A percentile compares a stretch with the other conserved stretches of the same genome.
Conservation (phyloP, 2,329 filamentous ascomycete genomes). For the Septoria petroselini region DNA sequence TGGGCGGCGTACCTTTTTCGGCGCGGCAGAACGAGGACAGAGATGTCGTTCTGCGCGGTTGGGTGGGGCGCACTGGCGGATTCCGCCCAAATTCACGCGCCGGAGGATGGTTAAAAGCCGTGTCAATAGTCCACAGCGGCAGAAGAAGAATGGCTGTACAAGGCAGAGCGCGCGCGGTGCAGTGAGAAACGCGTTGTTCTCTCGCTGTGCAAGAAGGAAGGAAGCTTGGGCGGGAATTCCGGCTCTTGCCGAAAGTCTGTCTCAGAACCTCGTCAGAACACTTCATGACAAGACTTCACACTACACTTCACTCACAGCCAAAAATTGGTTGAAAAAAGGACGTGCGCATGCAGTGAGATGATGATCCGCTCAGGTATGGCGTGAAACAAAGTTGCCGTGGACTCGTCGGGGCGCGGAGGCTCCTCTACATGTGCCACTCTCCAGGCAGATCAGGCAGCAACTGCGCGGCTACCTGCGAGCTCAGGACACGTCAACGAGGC, state of each 20-base stretch:
- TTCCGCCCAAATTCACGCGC: conserved; percentile 10
- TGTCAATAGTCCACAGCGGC: too few species aligned
- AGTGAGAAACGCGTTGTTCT: conserved; percentile 1
- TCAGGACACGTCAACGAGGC: too few species aligned
- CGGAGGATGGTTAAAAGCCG: conserved; percentile 10
- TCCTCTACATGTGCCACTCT: too few species aligned
- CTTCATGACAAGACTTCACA: background rate
- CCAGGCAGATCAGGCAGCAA: too few species aligned
- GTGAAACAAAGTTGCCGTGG: too few species aligned
- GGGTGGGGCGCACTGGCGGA: background rate
- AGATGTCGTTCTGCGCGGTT: background rate
- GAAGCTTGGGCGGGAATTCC: conserved; percentile 6
- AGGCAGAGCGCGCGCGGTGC: background rate
- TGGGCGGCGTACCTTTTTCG: conserved; percentile 4
- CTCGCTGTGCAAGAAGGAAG: background rate
- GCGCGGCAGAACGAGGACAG: background rate
- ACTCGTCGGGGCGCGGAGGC: too few species aligned
- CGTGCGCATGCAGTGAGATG: too few species aligned
- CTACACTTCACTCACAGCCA: background rate
- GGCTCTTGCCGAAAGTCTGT: conserved; percentile 4
- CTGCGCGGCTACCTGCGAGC: too few species aligned
- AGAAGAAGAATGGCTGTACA: conserved; percentile 5
- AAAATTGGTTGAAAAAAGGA: background rate
- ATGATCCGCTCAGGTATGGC: too few species aligned
- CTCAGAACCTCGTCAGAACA: background rate